Base-by-base conservation (phyloP, 2,329 filamentous ascomycete species). In the Dryadomyces sulphureus region DNA sequence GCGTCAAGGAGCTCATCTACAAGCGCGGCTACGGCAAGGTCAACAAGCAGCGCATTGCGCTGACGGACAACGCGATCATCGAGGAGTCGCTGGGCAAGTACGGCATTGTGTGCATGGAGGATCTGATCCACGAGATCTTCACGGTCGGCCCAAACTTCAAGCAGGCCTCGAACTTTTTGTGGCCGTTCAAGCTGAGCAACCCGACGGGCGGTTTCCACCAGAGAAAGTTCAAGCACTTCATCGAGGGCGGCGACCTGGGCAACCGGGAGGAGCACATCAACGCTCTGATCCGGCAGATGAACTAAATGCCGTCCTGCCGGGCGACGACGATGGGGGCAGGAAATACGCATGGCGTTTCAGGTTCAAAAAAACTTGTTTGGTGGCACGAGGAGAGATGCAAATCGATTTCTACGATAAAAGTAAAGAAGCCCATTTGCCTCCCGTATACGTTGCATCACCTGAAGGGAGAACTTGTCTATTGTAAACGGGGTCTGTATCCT, bases 101-200 rank as follows among this genome's bases (percentile, higher is more conserved):
- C 74, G 92, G 89, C 68, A 95, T 98, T 63, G 87, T 98, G 75
- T 98, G 92, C 67, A 87, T 96, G 68, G 92, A 98, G 76, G 92
- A 98, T 73, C 74, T 98, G 58, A 89, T 98, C 70, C 92, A 98
- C 78, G 92, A 98, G 79, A 94, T 94, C 74, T 90, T 80, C 79
- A 94, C 89, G 50, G 92, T 96, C 57, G 90, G 92, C 65, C 90
- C 90, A 75, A 96, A 96, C 82, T 93, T 92, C 84, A 96, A 95
- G 83, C 89, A 95, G 76, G 88, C 86, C 62, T 79, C 82, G 75
- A 98, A 96, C 84, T 96, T 96, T 81, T 74, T 96, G 58, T 98
- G 92, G 92, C 92, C 92, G 65, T 98, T 98, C 82, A 96, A 98
- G 84, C 84, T 98, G 58, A 88, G 80, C 79, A 95, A 94, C 81